phyloP scores from a whole-genome alignment of 2,329 filamentous ascomycete species.

The Xylariaceae sp. region DNA sequence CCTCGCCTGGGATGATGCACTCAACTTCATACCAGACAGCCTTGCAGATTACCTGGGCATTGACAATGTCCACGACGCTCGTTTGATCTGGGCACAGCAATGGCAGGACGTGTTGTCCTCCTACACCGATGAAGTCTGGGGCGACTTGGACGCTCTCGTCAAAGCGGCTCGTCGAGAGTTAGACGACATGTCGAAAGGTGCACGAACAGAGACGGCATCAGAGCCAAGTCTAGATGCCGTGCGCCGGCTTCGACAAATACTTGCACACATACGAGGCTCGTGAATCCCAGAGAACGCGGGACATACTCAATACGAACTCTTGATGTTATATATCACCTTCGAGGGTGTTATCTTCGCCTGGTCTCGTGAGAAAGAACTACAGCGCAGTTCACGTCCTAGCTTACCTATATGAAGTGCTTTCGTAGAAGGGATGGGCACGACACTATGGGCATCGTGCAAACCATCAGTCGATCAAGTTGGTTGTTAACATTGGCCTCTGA shows the following conservation, averaged over 20 bases:
- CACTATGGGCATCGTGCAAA: too few species aligned
- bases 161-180: conserved; percentile 57
- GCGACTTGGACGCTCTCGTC: conserved; percentile 56
- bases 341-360: too few species aligned
- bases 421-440: too few species aligned
- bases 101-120: conserved; percentile 55
- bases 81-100: conserved; percentile 48
- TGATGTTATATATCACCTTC: too few species aligned
- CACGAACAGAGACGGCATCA: conserved; percentile 19
- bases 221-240: conserved; percentile 34
- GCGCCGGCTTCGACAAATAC: conserved; percentile 38
- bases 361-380: too few species aligned
- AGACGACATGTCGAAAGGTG: conserved; percentile 35
- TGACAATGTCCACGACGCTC: conserved; percentile 33
- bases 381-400: too few species aligned
- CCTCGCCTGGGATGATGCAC: conserved; percentile 42
- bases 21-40: conserved; percentile 52
- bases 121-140: conserved; percentile 69
- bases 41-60: conserved; percentile 22
- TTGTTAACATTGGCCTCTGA: too few species aligned
- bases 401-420: too few species aligned
- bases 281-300: background rate
- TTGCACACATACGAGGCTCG: conserved; percentile 38
- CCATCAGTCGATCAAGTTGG: too few species aligned
- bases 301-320: too few species aligned